phyloP scores from a whole-genome alignment of 2,329 filamentous ascomycete species.

The Talaromyces sp. region DNA sequence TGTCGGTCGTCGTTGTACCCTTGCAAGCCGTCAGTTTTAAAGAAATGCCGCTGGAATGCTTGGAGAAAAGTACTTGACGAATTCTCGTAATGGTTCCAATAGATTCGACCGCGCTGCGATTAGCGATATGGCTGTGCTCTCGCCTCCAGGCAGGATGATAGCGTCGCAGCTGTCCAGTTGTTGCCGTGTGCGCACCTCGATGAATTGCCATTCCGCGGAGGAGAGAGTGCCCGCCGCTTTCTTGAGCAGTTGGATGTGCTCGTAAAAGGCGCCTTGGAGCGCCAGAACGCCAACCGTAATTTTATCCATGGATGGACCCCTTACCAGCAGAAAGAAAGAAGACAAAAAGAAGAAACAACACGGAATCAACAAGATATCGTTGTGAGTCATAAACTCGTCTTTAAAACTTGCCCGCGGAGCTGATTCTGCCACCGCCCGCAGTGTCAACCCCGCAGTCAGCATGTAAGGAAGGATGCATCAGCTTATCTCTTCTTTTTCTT shows the following conservation, averaged over 20 bases:
- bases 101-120: constrained; percentile 77
- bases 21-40: constrained; percentile 28
- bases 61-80: constrained; percentile 68
- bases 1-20: constrained; percentile 69
- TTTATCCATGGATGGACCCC: constrained; percentile 18
- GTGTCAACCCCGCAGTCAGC: background rate
- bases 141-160: constrained; percentile 85
- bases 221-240: constrained; percentile 56
- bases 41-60: constrained; percentile 12
- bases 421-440: constrained; percentile 11
- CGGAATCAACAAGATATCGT: background rate
- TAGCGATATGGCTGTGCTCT: constrained; percentile 88
- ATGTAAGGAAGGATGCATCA: background rate
- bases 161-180: constrained; percentile 72
- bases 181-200: constrained; percentile 71
- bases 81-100: constrained; percentile 76
- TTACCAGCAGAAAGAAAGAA: background rate
- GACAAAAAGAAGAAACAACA: background rate
- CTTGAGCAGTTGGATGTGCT: constrained; percentile 74
- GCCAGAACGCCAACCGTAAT: constrained; percentile 61
- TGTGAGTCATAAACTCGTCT: background rate
- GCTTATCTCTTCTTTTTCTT: background rate
- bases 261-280: constrained; percentile 87
- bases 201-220: constrained; percentile 52
- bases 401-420: constrained; percentile 5